A percentile compares a stretch with the other conserved stretches of the same genome.
phyloP scores from a whole-genome alignment of 768 basidiomycete genomes.

The Macrocybe gigantea region DNA sequence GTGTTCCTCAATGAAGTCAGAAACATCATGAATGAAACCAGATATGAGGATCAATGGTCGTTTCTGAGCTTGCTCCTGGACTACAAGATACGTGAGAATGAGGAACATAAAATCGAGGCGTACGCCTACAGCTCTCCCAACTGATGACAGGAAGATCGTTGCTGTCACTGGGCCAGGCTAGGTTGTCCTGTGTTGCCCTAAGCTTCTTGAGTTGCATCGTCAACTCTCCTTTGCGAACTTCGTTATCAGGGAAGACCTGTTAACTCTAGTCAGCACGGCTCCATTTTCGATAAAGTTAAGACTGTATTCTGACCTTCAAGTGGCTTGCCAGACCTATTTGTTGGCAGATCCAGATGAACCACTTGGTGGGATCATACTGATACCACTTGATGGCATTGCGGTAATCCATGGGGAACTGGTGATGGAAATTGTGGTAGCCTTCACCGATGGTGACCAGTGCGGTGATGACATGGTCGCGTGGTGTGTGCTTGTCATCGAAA shows the following conservation, averaged over 20 bases:
- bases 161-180: slow-evolving; percentile 75
- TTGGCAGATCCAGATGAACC: slow-evolving; percentile 72
- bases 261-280: background rate
- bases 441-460: slow-evolving; percentile 91
- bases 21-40: slow-evolving; percentile 90
- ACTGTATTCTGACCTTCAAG: slow-evolving; percentile 42
- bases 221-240: slow-evolving; percentile 80
- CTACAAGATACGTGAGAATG: slow-evolving; percentile 26
- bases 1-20: slow-evolving; percentile 82
- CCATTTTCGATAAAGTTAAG: background rate
- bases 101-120: background rate
- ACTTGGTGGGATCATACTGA: slow-evolving; percentile 90
- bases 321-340: slow-evolving; percentile 63
- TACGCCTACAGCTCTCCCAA: slow-evolving; percentile 77
- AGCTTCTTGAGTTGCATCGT: slow-evolving; percentile 93
- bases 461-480: slow-evolving; percentile 83
- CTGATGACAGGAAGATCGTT: slow-evolving; percentile 74
- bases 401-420: slow-evolving; percentile 96
- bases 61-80: slow-evolving; percentile 72
- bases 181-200: slow-evolving; percentile 65
- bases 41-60: slow-evolving; percentile 83
- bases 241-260: slow-evolving; percentile 48
- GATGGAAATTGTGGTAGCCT: slow-evolving; percentile 99
- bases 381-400: slow-evolving; percentile 94
- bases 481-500: slow-evolving; percentile 94